A percentile compares a stretch with the other conserved stretches of the same genome.
Conservation (phyloP, 2,329 filamentous ascomycete genomes). For the Talaromyces piceae region DNA sequence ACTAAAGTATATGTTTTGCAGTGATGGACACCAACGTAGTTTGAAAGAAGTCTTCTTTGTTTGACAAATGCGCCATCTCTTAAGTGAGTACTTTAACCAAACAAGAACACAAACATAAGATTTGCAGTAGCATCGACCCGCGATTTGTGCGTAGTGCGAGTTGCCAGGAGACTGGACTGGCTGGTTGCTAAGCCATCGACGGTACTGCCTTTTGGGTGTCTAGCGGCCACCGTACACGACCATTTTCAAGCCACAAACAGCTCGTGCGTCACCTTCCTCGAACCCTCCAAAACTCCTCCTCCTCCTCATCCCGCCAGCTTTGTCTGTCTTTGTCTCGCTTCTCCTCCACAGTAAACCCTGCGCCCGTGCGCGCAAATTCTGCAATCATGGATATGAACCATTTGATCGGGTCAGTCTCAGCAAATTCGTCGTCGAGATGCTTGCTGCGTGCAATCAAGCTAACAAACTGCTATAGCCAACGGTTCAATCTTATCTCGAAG, state of each 20-base stretch:
- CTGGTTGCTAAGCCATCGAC: background rate
- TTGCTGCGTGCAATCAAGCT: conserved; percentile 28
- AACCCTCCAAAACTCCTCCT: conserved; percentile 3
- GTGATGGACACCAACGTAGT: conserved; percentile 60
- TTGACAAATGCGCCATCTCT: conserved; percentile 58
- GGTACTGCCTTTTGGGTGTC: conserved; percentile 4
- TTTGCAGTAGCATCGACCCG: background rate
- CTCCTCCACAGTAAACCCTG: conserved; percentile 11
- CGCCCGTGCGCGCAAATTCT: conserved; percentile 28
- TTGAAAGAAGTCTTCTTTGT: conserved; percentile 83
- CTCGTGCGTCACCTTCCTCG: conserved; percentile 19
- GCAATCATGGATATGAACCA: conserved; percentile 44
- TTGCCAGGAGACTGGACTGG: background rate
- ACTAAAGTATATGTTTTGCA: background rate
- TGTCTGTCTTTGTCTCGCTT: conserved; percentile 1
- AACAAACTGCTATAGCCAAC: conserved; percentile 55
- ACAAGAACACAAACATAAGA: background rate
- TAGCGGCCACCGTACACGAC: conserved; percentile 11
- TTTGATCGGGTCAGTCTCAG: conserved; percentile 39
- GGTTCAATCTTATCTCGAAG: conserved; percentile 94
- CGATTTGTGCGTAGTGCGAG: background rate
- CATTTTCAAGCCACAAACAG: conserved; percentile 15
- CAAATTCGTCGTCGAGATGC: conserved; percentile 17
- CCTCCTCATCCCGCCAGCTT: conserved; percentile 3
- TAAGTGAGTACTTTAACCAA: background rate